Conservation (phyloP, 768 basidiomycete genomes). For the Boletus rex-veris region DNA sequence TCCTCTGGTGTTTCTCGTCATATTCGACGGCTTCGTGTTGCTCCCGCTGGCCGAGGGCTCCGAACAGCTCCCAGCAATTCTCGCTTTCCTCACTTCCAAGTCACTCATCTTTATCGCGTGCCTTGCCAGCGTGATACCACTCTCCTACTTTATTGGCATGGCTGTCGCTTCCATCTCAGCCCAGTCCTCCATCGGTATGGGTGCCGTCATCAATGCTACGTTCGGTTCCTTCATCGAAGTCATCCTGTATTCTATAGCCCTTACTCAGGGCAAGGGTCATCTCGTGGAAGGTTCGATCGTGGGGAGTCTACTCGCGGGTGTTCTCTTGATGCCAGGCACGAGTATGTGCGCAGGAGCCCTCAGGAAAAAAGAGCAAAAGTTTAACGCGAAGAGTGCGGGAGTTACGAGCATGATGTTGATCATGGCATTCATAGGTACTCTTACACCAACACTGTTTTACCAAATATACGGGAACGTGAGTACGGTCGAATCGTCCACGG, state of each 20-base stretch:
- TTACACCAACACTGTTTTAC: constrained; percentile 95
- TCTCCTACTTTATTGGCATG: constrained; percentile 99
- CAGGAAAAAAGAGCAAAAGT: constrained; percentile 90
- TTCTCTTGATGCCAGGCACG: constrained; percentile 93
- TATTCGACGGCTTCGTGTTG: constrained; percentile 87
- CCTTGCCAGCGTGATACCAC: constrained; percentile 88
- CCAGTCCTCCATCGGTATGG: constrained; percentile 98
- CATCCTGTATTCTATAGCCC: constrained; percentile 84
- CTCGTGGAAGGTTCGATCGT: constrained; percentile 97
- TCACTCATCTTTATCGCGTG: constrained; percentile 80
- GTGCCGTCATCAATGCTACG: constrained; percentile 98
- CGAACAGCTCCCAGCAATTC: constrained; percentile 59
- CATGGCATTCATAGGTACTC: constrained; percentile 97
- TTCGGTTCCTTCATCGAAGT: constrained; percentile 99
- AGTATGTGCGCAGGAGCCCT: constrained; percentile 94
- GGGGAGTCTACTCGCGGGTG: constrained; percentile 91
- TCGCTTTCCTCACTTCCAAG: constrained; percentile 68
- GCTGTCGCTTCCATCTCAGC: constrained; percentile 99
- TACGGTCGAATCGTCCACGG: constrained; percentile 15
- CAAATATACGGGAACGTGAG: constrained; percentile 96
- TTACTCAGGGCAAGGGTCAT: constrained; percentile 87
- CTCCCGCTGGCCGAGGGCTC: constrained; percentile 64
- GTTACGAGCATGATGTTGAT: constrained; percentile 99
- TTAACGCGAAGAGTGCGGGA: constrained; percentile 98
- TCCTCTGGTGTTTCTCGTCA: constrained; percentile 92